Percentiles rank a stretch among this genome's conserved stretches.
These are phyloP conservation scores for Neurospora tetrasperma DNA, from an alignment of 495 filamentous ascomycete genomes.

Conservation along the genomic window DNA sequence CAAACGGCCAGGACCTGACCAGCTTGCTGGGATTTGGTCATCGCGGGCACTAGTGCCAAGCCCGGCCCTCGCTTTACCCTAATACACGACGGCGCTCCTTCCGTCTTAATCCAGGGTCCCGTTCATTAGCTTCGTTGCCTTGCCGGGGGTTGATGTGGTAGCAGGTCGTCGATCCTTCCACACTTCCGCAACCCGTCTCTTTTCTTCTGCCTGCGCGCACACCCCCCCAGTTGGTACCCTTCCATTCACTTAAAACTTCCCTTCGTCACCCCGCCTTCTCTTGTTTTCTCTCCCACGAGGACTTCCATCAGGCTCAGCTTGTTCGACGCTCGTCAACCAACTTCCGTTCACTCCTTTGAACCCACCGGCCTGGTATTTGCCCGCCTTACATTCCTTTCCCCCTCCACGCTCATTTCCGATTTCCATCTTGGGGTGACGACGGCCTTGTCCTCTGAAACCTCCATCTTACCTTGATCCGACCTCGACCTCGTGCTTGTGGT, in stretches of 20 bases:
- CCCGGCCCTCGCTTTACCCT: background rate
- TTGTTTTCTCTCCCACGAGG: conserved; percentile 15
- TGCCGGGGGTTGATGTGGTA: background rate
- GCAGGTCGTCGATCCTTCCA: background rate
- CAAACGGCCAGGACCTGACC: conserved; percentile 13
- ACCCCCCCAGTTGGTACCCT: conserved; percentile 3
- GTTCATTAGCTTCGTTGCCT: background rate
- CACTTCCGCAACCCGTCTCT: conserved; percentile 4
- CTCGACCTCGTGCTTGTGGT: conserved; percentile 4
- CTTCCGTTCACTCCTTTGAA: conserved; percentile 16
- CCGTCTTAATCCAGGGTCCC: background rate
- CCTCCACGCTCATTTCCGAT: conserved; percentile 2
- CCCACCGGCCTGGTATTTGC: background rate
- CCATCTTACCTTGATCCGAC: conserved; percentile 2
- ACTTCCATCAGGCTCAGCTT: conserved; percentile 6
- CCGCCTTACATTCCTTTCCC: conserved; percentile 1
- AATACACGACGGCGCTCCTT: background rate
- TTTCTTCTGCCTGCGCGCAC: conserved; percentile 7
- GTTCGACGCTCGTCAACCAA: conserved; percentile 8
- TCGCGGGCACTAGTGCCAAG: background rate
- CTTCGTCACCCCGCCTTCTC: conserved; percentile 14
- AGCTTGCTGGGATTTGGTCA: conserved; percentile 12
- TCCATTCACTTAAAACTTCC: conserved; percentile 15
- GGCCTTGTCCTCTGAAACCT: conserved; percentile 7
- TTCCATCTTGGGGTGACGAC: conserved; percentile 6